These are phyloP conservation scores for Conidiobolus incongruus DNA, from an alignment of 371 early-diverging fungal genomes.

Conservation along the genomic window DNA sequence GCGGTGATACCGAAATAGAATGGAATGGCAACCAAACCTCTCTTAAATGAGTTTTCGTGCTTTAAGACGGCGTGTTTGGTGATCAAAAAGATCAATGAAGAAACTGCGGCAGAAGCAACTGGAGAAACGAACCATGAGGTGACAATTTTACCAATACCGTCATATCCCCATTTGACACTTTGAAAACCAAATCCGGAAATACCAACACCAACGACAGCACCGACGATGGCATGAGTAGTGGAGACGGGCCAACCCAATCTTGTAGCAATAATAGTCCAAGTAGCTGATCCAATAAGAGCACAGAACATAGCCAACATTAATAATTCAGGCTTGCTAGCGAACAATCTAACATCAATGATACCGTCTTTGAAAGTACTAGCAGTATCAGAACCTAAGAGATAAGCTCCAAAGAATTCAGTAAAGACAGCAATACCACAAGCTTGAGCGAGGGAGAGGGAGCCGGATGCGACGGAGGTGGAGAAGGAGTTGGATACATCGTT, in stretches of 20 bases:
- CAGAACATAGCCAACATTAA: slow-evolving; percentile 67
- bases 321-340: slow-evolving; percentile 32
- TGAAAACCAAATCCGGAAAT: slow-evolving; percentile 41
- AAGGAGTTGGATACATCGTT: slow-evolving; percentile 82
- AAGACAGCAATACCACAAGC: slow-evolving; percentile 60
- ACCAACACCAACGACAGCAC: slow-evolving; percentile 62
- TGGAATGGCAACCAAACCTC: slow-evolving; percentile 51
- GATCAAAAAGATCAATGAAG: slow-evolving; percentile 32
- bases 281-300: slow-evolving; percentile 49
- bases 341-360: slow-evolving; percentile 29
- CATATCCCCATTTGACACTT: slow-evolving; percentile 42
- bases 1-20: slow-evolving; percentile 50
- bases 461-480: slow-evolving; percentile 68
- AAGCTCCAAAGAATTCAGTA: slow-evolving; percentile 66
- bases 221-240: slow-evolving; percentile 50
- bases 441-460: slow-evolving; percentile 43
- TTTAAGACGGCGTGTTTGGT: slow-evolving; percentile 34
- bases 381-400: slow-evolving; percentile 49
- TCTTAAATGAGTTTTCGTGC: slow-evolving; percentile 35
- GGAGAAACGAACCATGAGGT: slow-evolving; percentile 65
- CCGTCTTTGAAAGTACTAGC: slow-evolving; percentile 58
- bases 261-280: slow-evolving; percentile 53
- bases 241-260: too few species aligned
- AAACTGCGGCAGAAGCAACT: slow-evolving; percentile 31
- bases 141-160: slow-evolving; percentile 44